Conservation (phyloP, 768 basidiomycete species). For the Boletus rubropictus region DNA sequence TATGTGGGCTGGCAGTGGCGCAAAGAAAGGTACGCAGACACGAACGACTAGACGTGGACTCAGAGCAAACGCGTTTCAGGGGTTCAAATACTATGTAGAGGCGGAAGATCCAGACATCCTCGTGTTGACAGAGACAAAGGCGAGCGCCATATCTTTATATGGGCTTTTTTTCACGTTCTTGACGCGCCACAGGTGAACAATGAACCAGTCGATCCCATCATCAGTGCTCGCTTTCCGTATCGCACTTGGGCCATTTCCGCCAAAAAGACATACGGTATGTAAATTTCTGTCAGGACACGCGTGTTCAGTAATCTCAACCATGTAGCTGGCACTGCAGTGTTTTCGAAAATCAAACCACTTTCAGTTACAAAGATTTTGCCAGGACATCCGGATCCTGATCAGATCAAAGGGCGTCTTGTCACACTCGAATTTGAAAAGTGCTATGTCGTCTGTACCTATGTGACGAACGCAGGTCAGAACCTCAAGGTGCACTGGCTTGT, state of each 20-base stretch:
- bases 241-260: slow-evolving; percentile 71
- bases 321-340: slow-evolving; percentile 75
- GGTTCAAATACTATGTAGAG: slow-evolving; percentile 76
- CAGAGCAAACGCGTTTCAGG: slow-evolving; percentile 36
- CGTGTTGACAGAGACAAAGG: slow-evolving; percentile 85
- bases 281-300: background rate
- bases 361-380: slow-evolving; percentile 64
- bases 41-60: background rate
- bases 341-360: slow-evolving; percentile 72
- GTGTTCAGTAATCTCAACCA: slow-evolving; percentile 1
- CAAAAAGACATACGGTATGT: slow-evolving; percentile 75
- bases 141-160: slow-evolving; percentile 10
- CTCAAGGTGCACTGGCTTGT: slow-evolving; percentile 52
- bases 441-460: slow-evolving; percentile 76
- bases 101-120: slow-evolving; percentile 85
- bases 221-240: slow-evolving; percentile 59
- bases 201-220: slow-evolving; percentile 51
- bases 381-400: slow-evolving; percentile 58
- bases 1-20: slow-evolving; percentile 69
- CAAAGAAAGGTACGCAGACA: slow-evolving; percentile 60
- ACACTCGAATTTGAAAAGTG: slow-evolving; percentile 72
- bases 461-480: slow-evolving; percentile 73
- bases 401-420: slow-evolving; percentile 70
- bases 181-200: slow-evolving; percentile 56
- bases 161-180: slow-evolving; percentile 3